A percentile compares a stretch with the other conserved stretches of the same genome.
These are phyloP conservation scores for Breviolum minutum DNA, from an alignment of 73 alveolate genomes.

Conservation along the genomic window DNA sequence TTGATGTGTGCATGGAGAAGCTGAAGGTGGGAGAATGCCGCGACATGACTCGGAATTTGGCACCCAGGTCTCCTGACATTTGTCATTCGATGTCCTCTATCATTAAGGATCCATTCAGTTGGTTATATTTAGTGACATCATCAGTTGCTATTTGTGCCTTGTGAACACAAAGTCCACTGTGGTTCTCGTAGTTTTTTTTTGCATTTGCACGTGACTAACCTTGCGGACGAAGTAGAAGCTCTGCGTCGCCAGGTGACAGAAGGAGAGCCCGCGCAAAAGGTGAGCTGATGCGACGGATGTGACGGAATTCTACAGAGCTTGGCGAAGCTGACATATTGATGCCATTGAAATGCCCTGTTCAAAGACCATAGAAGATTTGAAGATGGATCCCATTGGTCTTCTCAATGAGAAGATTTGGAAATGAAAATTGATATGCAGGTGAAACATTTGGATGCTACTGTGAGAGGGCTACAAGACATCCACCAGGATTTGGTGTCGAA, in stretches of 20 bases:
- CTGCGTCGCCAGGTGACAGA: not conserved
- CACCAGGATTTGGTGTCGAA: not conserved
- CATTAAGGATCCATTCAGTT: no score
- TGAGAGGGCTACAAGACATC: conserved; percentile 15
- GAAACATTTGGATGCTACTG: not conserved
- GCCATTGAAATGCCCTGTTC: not conserved
- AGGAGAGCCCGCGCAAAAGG: not conserved
- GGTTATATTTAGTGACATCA: no score
- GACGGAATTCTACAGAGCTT: not conserved
- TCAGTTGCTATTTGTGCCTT: no score
- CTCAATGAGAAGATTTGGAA: not conserved
- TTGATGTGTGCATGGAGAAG: no score
- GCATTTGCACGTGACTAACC: not conserved
- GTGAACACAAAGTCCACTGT: no score
- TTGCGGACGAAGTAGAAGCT: not conserved
- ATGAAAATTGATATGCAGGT: not conserved
- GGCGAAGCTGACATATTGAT: not conserved
- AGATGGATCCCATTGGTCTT: no score
- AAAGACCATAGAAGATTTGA: not conserved
- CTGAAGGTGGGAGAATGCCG: no score
- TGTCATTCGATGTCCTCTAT: no score
- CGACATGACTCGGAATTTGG: no score
- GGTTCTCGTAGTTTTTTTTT: no score
- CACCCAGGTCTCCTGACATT: no score
- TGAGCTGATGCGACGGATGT: not conserved